Base-by-base conservation (phyloP, 768 basidiomycete species). In the Kondoa malvinella region DNA sequence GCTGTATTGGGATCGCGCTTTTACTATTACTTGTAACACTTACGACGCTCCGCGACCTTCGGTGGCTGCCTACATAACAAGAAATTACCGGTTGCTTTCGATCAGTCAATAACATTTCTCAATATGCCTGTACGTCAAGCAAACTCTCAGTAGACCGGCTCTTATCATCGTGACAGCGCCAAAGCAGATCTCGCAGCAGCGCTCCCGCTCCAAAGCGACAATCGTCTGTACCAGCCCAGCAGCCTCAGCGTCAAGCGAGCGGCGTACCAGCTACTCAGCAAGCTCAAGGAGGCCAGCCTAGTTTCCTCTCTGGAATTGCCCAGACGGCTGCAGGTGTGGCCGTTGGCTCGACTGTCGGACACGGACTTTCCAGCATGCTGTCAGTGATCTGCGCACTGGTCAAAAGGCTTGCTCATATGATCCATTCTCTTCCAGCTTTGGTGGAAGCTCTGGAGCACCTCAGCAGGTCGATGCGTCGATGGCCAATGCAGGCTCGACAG, bases 331-430 rank as follows among this genome's bases (percentile, higher is more conserved):
- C 89, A 70, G 88, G 87, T 67, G 89, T 92, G 63, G 91, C 89
- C 3, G 80, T 89, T 62, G 91, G 90, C 29, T 90, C 88, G 4
- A 86, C 85, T 67, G 83, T 94, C 71, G 90, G 89, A 58, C 90
- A 94, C 75, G 90, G 90, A n/a, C 75, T 94, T 71, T 89, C 88
- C 56, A 82, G 77, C 77, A 89, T 92, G 88, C 83, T 92, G 69
- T 94, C 92, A 73, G 91, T 85, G 87, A 68, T 69, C 69, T 15
- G 79, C 40, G 73, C 82, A 16, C 76, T 81, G 4, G 80, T 80
- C 31, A 81, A 76, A 4, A 80, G 83, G 15, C 76, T 82, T 2
- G 8, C 58, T 60, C 14, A 25, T 60, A 21, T 12, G 57, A 8
- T 59, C 81, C 85, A 26, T 76, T 17, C 76, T 76, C 61, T 78